These are phyloP conservation scores for Pythium graminicola DNA, from an alignment of 352 stramenopile species.

Conservation along the genomic window DNA sequence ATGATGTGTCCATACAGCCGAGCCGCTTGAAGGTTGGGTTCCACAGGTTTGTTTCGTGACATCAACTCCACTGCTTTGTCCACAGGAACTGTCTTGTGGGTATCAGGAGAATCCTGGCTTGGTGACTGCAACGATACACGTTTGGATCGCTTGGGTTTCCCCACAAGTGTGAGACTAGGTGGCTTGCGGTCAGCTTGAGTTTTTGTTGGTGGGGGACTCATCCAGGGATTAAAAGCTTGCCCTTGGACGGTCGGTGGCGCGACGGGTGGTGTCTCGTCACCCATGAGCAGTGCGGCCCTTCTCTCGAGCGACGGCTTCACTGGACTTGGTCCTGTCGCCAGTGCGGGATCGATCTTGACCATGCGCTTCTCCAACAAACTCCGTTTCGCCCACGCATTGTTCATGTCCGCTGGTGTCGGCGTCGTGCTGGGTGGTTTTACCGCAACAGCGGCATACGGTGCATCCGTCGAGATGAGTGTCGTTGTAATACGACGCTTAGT, in stretches of 20 bases:
- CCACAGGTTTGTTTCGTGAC: background rate
- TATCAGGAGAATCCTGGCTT: background rate
- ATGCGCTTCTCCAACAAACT: constrained; percentile 47
- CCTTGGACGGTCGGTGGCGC: background rate
- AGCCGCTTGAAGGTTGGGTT: constrained; percentile 33
- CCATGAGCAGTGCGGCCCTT: background rate
- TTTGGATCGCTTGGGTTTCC: constrained; percentile 3
- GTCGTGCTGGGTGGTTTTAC: constrained; percentile 5
- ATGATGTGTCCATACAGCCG: constrained; percentile 54
- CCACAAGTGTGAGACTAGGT: background rate
- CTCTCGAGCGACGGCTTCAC: background rate
- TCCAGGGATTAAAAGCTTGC: background rate
- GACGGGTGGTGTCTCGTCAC: background rate
- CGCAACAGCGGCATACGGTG: constrained; percentile 7
- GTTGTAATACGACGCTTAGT: constrained; percentile 21
- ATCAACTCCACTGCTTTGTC: background rate
- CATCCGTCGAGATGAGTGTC: constrained; percentile 13
- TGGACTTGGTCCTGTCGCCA: background rate
- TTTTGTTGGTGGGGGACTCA: constrained; percentile 1
- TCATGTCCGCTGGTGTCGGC: background rate
- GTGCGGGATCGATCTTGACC: background rate
- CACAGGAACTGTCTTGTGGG: background rate
- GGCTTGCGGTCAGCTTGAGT: background rate
- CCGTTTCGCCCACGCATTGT: constrained; percentile 32
- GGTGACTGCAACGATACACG: background rate